Evolutionary conservation across 495 filamentous ascomycete species (phyloP), one percentile per base, ranked within the genome.

Genomic region (Penicillium nucicola): DNA sequence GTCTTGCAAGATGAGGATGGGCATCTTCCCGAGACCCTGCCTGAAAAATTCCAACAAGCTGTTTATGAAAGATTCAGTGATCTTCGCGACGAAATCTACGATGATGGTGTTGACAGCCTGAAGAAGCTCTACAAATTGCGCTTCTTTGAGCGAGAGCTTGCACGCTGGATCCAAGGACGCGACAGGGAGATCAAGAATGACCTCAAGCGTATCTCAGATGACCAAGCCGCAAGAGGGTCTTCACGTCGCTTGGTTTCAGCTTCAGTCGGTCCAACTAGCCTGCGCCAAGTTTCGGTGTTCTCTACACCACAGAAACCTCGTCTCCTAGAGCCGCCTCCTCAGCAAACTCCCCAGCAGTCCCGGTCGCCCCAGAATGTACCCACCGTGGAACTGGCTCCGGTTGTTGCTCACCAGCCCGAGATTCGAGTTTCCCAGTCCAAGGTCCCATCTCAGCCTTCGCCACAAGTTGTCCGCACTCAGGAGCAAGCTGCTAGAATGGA

Each of bases 41-140:
- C 73, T 5, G 53, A 59, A 9, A 46, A 47, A 7, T 63, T 65
- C 34, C 55, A 57, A 17, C 58, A 67, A 10, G 50, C 52, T 17
- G 69, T 70, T n/a, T 48, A 56, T 17, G 61, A 72, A n/a, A 61
- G 64, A 0, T 55, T 67, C 44, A 50, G 57, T 4, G 70, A 74
- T 1, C 64, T 77, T 31, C 50, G 60, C 11, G 38, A 58, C 2
- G 37, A 52, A 18, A 36, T 71, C 7, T 25, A 66, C 12, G 60
- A 44, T 2, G 10, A 42, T 4, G 62, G 70, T 23, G 48, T 67
- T 12, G 42, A 59, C 5, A 62, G 48, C 0, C 23, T 74, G 12
- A 64, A 60, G 25, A 53, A 52, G 17, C 34, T 44, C 2, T 71
- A 63, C 42, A 50, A 51, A 9, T 75, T 71, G 73, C 51, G 61